Base-by-base conservation (phyloP, 148 eudicot species). In the Oxyria digyna region DNA sequence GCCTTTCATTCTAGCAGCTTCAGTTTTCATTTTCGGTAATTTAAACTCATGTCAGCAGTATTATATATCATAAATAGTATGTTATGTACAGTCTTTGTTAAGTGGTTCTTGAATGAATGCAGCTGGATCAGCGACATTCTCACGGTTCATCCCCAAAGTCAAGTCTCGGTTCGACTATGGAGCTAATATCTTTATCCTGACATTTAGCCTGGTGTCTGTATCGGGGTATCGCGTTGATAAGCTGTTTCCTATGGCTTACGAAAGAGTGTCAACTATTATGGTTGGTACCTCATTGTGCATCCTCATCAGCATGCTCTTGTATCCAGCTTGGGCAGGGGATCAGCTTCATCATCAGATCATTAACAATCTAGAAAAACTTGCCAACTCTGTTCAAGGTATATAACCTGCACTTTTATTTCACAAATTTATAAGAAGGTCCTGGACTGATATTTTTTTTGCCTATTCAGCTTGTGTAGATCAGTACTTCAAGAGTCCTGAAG, bases 141-240 rank as follows among this genome's bases (percentile, higher is more conserved):
- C 89, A 26, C 75, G 98, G 45, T 94, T 94, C 74, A 86, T 88
- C 62, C 98, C 98, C 48, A 52, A 77, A 9, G 82, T 93, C 74
- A 93, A 93, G 72, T 89, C 88, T 0, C 75, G 85, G 33, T 93
- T 86, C 38, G 98, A 93, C 46, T 93, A 93, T 43, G 98, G 98
- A 15, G 90, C 90, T 9, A n/a, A 84, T 85, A 86, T 93, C 50
- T 93, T 93, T 79, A 87, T 93, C 76, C 89, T 93, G 68, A 93
- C 98, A 29, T 93, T 93, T 81, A 87, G 87, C 74, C 74, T 93
- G 8, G 89, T 93, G 38, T 77, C 98, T 1, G 80, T 93, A 17
- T 93, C 98, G 6, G 95, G 96, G 15, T 93, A 83, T 32, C 91
- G 98, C 0, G 95, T 93, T 4, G 91, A 87, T 10, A 77, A 86